Conservation (phyloP, 192 early-diverging fungal genomes). For the Coemansia sp. region DNA sequence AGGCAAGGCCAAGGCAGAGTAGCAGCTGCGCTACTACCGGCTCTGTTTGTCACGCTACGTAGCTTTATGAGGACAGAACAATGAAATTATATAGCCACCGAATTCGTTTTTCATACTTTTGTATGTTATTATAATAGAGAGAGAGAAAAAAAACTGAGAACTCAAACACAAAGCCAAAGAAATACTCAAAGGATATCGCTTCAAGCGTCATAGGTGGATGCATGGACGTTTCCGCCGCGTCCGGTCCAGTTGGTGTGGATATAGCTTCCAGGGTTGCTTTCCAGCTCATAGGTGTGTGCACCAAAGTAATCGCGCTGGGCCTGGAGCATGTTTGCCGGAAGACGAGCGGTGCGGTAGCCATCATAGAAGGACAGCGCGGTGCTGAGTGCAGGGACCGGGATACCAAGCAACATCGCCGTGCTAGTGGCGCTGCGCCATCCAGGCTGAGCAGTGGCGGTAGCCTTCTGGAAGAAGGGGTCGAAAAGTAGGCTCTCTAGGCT, state of each 20-base stretch:
- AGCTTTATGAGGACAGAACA: no score
- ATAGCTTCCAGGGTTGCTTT: slow-evolving; percentile 68
- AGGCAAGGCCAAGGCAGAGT: slow-evolving; percentile 12
- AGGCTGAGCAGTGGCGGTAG: slow-evolving; percentile 76
- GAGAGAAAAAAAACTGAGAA: neutral
- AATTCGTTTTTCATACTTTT: neutral
- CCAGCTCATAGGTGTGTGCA: slow-evolving; percentile 92
- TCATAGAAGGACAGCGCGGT: slow-evolving; percentile 97
- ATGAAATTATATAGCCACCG: no score
- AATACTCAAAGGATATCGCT: neutral
- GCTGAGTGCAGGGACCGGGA: slow-evolving; percentile 86
- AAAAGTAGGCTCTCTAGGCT: slow-evolving; percentile 88
- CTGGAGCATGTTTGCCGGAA: slow-evolving; percentile 96
- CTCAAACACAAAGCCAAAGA: neutral
- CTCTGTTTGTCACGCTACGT: neutral
- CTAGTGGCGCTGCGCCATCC: slow-evolving; percentile 89
- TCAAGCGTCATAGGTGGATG: slow-evolving; percentile 71
- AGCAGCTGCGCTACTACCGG: neutral
- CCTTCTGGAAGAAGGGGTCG: slow-evolving; percentile 95
- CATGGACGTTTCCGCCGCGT: slow-evolving; percentile 77
- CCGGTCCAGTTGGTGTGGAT: slow-evolving; percentile 99
- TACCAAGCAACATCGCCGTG: slow-evolving; percentile 76
- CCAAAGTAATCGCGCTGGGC: slow-evolving; percentile 99
- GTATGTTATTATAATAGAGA: neutral
- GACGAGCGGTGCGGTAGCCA: slow-evolving; percentile 85